phyloP scores from a whole-genome alignment of 495 filamentous ascomycete species.

The Penicillium paradoxum region DNA sequence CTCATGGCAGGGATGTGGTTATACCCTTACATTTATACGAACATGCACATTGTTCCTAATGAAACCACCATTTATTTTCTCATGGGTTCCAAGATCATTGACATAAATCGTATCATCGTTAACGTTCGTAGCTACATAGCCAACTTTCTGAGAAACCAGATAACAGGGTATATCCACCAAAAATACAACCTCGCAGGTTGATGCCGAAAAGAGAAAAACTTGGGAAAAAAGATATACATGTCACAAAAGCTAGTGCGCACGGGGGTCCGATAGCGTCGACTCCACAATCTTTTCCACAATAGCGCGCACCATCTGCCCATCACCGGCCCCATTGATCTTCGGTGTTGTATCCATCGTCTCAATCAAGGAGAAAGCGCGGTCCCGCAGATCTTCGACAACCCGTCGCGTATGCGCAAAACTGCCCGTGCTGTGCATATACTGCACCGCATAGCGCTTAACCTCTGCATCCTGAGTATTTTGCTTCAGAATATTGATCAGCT shows the following conservation, averaged over 20 bases:
- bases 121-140: slow-evolving; percentile 2
- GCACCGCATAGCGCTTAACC: slow-evolving; percentile 87
- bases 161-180: slow-evolving; percentile 1
- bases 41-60: slow-evolving; percentile 5
- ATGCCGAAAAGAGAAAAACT: not conserved
- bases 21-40: slow-evolving; percentile 2
- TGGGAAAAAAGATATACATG: too few relatives aligned
- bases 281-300: slow-evolving; percentile 47
- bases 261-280: slow-evolving; percentile 29
- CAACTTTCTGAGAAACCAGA: not conserved
- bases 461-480: slow-evolving; percentile 82
- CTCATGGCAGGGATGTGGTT: slow-evolving; percentile 3
- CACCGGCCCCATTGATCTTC: slow-evolving; percentile 23
- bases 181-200: not conserved
- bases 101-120: slow-evolving; percentile 7
- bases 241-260: not conserved
- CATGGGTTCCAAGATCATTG: not conserved
- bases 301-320: slow-evolving; percentile 38
- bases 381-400: slow-evolving; percentile 62
- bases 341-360: slow-evolving; percentile 58
- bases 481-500: slow-evolving; percentile 86
- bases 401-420: slow-evolving; percentile 81
- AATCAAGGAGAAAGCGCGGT: slow-evolving; percentile 61
- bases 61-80: not conserved
- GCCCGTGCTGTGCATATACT: slow-evolving; percentile 83